Percentiles rank a stretch among this genome's conserved stretches.
Evolutionary conservation across 495 filamentous ascomycete species (phyloP).

Genomic region (Lepraria neglecta): DNA sequence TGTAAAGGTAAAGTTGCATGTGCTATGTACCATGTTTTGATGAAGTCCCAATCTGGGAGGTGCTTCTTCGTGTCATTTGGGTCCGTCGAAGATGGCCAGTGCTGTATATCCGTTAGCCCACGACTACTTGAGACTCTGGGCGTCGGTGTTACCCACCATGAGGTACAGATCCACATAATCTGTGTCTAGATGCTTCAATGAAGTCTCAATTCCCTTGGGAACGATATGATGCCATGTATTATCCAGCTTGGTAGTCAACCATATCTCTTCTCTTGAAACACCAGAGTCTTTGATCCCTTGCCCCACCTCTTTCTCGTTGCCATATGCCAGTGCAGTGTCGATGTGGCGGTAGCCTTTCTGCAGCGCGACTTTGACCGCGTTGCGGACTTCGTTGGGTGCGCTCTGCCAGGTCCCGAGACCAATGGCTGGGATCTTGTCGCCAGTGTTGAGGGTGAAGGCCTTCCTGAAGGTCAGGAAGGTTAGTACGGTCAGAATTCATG

Average conservation of each 20-base stretch:
- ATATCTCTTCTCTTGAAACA: constrained; percentile 74
- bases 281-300: constrained; percentile 73
- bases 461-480: background rate
- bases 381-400: constrained; percentile 54
- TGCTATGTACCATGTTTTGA: constrained; percentile 11
- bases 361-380: constrained; percentile 71
- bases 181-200: constrained; percentile 2
- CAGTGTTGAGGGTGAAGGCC: constrained; percentile 11
- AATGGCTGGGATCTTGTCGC: constrained; percentile 54
- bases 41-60: constrained; percentile 13
- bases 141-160: background rate
- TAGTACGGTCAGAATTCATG: background rate
- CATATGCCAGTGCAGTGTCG: constrained; percentile 72
- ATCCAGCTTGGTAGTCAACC: constrained; percentile 82
- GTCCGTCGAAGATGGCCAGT: constrained; percentile 15
- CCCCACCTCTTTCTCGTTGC: constrained; percentile 79
- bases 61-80: constrained; percentile 9
- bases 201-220: constrained; percentile 9
- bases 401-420: constrained; percentile 83
- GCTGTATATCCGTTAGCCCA: background rate
- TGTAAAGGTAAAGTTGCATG: background rate
- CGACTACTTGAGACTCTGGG: background rate
- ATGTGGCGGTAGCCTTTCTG: constrained; percentile 67
- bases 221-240: constrained; percentile 44
- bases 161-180: constrained; percentile 14